Conservation (phyloP, 305 asterid genomes). For the Ajuga reptans region DNA sequence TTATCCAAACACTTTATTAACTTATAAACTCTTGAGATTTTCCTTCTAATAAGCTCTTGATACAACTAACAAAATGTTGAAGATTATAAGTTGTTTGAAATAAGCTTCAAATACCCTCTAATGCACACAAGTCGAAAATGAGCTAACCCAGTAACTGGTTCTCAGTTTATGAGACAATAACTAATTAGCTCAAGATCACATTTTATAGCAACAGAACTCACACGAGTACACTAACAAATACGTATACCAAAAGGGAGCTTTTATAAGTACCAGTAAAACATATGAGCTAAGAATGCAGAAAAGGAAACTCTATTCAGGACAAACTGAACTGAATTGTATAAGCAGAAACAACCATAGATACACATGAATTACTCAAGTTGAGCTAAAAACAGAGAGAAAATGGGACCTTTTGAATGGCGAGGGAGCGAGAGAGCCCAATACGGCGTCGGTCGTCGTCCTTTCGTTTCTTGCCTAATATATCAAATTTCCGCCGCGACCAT, state of each 20-base stretch:
- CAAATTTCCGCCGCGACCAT: slow-evolving; percentile 80
- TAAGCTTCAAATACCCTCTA: no score
- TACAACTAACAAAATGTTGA: no score
- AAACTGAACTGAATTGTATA: not conserved
- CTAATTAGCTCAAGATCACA: not conserved
- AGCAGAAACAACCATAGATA: not conserved
- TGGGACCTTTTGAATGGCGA: slow-evolving; percentile 66
- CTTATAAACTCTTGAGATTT: no score
- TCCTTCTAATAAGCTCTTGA: no score
- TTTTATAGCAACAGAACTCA: not conserved
- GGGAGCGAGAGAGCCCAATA: slow-evolving; percentile 76
- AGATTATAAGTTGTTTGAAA: no score
- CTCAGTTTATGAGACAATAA: no score
- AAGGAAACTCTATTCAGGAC: not conserved
- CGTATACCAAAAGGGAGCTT: not conserved
- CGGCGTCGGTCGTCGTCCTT: slow-evolving; percentile 84
- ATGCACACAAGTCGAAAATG: no score
- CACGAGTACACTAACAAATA: not conserved
- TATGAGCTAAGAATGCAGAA: not conserved
- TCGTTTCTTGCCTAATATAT: slow-evolving; percentile 71
- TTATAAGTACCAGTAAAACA: not conserved
- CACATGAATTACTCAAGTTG: not conserved
- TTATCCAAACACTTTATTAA: no score
- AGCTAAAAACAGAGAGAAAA: not conserved
- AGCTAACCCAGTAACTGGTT: no score